Evolutionary conservation across 1,139 yeast genomes (phyloP), one percentile per base, ranked within the genome.

Genomic region (Blastobotrys buckinghamii): DNA sequence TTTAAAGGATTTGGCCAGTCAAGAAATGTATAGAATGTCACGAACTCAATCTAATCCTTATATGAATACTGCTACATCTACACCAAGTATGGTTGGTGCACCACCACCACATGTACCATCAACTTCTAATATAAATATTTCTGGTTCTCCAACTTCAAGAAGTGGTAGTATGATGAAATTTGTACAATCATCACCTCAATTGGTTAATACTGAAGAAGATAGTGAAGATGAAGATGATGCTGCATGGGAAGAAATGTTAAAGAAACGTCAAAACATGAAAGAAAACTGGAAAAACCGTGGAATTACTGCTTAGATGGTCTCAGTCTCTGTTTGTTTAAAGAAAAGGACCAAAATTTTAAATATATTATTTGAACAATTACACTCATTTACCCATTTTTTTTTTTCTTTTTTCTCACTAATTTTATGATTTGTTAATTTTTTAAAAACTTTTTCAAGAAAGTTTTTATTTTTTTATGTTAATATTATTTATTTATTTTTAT

Each of bases 181-280:
- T 26, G 45, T 32, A 20, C 53, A 44, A 24, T 9, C 20, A 24
- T 36, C 39, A 8, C 16, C 22, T 6, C 22, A 16, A n/a, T 12
- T 29, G 12, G 12, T 29, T 29, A 49, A 49, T 33, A 33, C 49
- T 54, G 53, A 54, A 56, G 63, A 58, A 9, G 66, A 63, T 2
- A 67, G 65, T 34, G 69, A 65, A 13, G 67, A 62, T 13, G 68
- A 64, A n/a, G 68, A 64, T 30, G 68, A 65, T 34, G 60, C 52
- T 29, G 67, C 58, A 17, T 62, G 68, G 68, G 55, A 59, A 48
- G 59, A 60, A 48, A 60, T 65, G 59, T 49, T 62, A 38, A 57
- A 58, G 48, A 57, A 62, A 56, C 57, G 69, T 6, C 60, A 58
- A 43, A 56, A 52, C 16, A 52, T 66, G 39, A 56, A 57, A 48